phyloP scores from a whole-genome alignment of 768 basidiomycete species.

The Rhodosporidiobolus sp. region DNA sequence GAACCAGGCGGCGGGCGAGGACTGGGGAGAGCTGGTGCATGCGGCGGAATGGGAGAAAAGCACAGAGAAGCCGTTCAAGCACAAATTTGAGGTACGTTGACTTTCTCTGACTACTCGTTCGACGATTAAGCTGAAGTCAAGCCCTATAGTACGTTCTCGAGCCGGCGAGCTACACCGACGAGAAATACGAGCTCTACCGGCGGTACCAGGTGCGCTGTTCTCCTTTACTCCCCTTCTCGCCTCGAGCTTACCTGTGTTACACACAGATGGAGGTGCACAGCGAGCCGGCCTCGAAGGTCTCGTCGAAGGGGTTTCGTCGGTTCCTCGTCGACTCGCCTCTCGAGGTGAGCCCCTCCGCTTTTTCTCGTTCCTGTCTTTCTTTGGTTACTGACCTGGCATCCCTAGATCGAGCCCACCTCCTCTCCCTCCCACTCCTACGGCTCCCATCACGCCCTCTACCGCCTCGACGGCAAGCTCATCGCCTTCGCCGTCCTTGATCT shows the following conservation, averaged over 20 bases:
- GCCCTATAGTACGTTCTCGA: conserved; percentile 54
- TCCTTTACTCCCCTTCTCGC: not conserved
- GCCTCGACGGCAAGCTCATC: conserved; percentile 73
- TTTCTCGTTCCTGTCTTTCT: not conserved
- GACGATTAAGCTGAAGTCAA: conserved; percentile 37
- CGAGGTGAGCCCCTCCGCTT: conserved; percentile 61
- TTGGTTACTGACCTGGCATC: not conserved
- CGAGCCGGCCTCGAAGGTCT: conserved; percentile 56
- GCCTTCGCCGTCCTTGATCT: conserved; percentile 88
- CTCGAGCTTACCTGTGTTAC: too few species aligned
- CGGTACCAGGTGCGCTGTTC: conserved; percentile 58
- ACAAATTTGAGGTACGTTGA: conserved; percentile 49
- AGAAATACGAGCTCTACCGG: conserved; percentile 75
- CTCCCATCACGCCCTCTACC: conserved; percentile 87
- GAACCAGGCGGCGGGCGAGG: conserved; percentile 29
- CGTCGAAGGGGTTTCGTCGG: conserved; percentile 45
- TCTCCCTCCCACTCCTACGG: conserved; percentile 63
- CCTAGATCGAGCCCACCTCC: conserved; percentile 58
- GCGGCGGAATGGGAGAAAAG: conserved; percentile 14
- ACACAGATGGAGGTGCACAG: conserved; percentile 65
- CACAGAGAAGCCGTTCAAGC: conserved; percentile 22
- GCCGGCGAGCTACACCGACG: conserved; percentile 68
- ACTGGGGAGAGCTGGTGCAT: conserved; percentile 18
- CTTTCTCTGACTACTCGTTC: conserved; percentile 60
- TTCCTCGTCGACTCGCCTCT: conserved; percentile 82